Conservation (phyloP, 1,139 yeast species). For the Yamadazyma trypodendri region DNA sequence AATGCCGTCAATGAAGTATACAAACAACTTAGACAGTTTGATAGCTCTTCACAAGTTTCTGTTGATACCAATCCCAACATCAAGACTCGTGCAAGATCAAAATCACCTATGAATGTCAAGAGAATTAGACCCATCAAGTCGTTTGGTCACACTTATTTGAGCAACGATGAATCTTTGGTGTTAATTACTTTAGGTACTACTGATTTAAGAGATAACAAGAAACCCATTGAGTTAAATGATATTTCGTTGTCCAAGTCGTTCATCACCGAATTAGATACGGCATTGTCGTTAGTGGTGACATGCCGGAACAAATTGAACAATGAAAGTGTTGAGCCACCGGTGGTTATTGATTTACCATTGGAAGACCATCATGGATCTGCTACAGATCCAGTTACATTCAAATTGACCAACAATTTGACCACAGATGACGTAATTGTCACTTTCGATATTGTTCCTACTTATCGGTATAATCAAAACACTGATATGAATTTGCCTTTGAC, state of each 20-base stretch:
- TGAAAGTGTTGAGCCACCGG: slow-evolving; percentile 58
- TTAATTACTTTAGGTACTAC: slow-evolving; percentile 85
- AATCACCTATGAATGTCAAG: slow-evolving; percentile 28
- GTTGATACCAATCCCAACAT: slow-evolving; percentile 10
- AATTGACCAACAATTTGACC: slow-evolving; percentile 48
- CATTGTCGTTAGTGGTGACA: slow-evolving; percentile 72
- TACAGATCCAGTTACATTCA: slow-evolving; percentile 80
- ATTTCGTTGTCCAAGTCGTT: slow-evolving; percentile 67
- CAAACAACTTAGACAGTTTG: slow-evolving; percentile 37
- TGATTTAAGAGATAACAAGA: slow-evolving; percentile 59
- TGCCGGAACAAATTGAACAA: slow-evolving; percentile 47
- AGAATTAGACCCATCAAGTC: slow-evolving; percentile 63
- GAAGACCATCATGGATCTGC: slow-evolving; percentile 77
- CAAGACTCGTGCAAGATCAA: slow-evolving; percentile 20
- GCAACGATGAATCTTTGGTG: slow-evolving; percentile 62
- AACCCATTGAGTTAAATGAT: slow-evolving; percentile 69
- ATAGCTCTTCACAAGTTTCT: slow-evolving; percentile 18
- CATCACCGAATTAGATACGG: slow-evolving; percentile 83
- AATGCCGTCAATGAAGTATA: slow-evolving; percentile 38
- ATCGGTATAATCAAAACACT: slow-evolving; percentile 38
- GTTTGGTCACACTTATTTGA: slow-evolving; percentile 79
- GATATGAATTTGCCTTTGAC: slow-evolving; percentile 13
- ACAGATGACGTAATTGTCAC: slow-evolving; percentile 60
- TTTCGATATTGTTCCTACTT: slow-evolving; percentile 93
- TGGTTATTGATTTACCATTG: slow-evolving; percentile 75